Evolutionary conservation across 306 rosid genomes (phyloP).

Genomic region (Cajanus cajan): DNA sequence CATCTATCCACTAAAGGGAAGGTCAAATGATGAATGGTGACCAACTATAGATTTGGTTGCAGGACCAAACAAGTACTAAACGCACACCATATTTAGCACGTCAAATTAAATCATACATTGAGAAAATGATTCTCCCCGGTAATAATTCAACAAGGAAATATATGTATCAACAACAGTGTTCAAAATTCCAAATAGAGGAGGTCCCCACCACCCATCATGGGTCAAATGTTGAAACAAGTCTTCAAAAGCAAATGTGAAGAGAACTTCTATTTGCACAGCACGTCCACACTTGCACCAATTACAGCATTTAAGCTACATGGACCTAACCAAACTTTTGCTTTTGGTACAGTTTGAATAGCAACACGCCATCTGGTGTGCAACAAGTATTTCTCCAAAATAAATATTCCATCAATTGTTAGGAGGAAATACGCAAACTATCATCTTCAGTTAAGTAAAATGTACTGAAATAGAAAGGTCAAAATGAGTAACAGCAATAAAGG

Average conservation of each 20-base stretch:
- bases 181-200: neutral
- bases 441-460: neutral
- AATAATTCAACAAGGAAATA: neutral
- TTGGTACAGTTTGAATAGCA: neutral
- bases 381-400: conserved; percentile 1
- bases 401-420: neutral
- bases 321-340: neutral
- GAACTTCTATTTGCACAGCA: neutral
- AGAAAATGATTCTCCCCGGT: neutral
- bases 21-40: neutral
- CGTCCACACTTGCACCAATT: neutral
- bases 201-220: neutral
- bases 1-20: neutral
- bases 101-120: neutral
- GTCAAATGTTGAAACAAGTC: neutral
- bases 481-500: neutral
- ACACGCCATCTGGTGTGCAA: conserved; percentile 7
- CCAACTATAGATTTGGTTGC: neutral
- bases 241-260: neutral
- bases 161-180: neutral
- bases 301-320: neutral
- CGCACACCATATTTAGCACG: neutral
- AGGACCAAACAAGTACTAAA: neutral
- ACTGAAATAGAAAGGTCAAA: conserved; percentile 3
- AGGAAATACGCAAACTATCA: neutral